A percentile compares a stretch with the other conserved stretches of the same genome.
These are phyloP conservation scores for Globisporangium barbulae DNA, from an alignment of 352 stramenopile genomes.

Conservation along the genomic window DNA sequence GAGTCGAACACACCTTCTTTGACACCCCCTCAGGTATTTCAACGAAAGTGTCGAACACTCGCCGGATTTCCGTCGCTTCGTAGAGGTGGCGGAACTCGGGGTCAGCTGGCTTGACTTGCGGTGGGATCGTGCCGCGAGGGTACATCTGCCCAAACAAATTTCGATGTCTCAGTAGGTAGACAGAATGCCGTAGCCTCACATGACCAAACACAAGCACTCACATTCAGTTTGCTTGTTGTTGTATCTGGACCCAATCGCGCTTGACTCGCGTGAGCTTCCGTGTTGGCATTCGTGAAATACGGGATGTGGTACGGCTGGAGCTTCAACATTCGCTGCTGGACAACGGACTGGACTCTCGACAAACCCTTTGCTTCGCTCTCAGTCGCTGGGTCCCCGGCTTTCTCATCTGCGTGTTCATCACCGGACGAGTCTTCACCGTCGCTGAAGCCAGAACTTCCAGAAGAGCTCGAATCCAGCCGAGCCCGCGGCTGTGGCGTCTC, in stretches of 20 bases:
- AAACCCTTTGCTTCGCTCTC: neutral
- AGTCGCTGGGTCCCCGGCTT: neutral
- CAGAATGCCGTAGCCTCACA: neutral
- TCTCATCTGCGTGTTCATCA: neutral
- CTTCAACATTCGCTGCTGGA: neutral
- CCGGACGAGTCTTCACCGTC: slow-evolving; percentile 4
- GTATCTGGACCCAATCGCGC: neutral
- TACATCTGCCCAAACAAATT: slow-evolving; percentile 24
- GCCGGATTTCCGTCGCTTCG: slow-evolving; percentile 30
- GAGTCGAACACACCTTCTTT: slow-evolving; percentile 10
- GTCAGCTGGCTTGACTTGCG: slow-evolving; percentile 38
- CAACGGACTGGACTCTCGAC: neutral
- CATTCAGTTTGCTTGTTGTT: slow-evolving; percentile 1
- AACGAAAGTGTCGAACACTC: slow-evolving; percentile 7
- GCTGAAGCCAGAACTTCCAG: slow-evolving; percentile 17
- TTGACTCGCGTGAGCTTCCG: neutral
- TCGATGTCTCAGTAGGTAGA: neutral
- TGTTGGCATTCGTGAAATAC: slow-evolving; percentile 15
- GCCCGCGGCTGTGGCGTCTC: neutral
- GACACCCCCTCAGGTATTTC: neutral
- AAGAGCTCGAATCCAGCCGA: slow-evolving; percentile 11
- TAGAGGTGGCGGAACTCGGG: slow-evolving; percentile 57
- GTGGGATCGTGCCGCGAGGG: slow-evolving; percentile 41
- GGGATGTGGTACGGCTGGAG: slow-evolving; percentile 37
- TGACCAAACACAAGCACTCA: neutral